A percentile compares a stretch with the other conserved stretches of the same genome.
Evolutionary conservation across 495 filamentous ascomycete species (phyloP).

Genomic region (Aspergillus steynii): DNA sequence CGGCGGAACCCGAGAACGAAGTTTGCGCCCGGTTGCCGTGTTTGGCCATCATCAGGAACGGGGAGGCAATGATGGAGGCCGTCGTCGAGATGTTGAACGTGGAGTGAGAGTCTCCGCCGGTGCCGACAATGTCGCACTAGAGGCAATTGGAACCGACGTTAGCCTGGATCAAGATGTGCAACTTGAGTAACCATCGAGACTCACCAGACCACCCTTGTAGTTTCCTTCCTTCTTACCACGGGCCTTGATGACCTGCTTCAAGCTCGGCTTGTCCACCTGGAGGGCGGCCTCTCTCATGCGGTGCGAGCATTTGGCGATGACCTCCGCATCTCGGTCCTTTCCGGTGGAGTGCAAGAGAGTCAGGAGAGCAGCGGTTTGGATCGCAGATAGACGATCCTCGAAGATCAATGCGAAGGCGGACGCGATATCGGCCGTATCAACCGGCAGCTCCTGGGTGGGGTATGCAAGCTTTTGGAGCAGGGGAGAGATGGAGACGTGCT

Average conservation of each 20-base stretch:
- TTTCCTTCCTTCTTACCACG: slow-evolving; percentile 61
- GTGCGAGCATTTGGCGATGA: slow-evolving; percentile 73
- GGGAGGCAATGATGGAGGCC: slow-evolving; percentile 86
- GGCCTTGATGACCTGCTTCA: slow-evolving; percentile 57
- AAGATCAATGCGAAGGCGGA: slow-evolving; percentile 86
- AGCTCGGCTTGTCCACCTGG: slow-evolving; percentile 58
- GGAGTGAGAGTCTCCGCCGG: slow-evolving; percentile 92
- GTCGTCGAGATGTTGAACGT: slow-evolving; percentile 98
- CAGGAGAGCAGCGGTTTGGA: slow-evolving; percentile 81
- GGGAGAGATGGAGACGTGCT: slow-evolving; percentile 71
- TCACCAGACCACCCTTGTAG: slow-evolving; percentile 70
- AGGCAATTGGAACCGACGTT: slow-evolving; percentile 11
- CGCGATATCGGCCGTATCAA: slow-evolving; percentile 80
- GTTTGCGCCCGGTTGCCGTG: slow-evolving; percentile 97
- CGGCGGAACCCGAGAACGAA: slow-evolving; percentile 91
- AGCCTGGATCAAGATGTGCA: background rate
- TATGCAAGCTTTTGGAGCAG: slow-evolving; percentile 77
- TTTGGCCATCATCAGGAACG: slow-evolving; percentile 80
- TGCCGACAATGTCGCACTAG: slow-evolving; percentile 96
- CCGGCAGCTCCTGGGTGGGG: slow-evolving; percentile 56
- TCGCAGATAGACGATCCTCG: slow-evolving; percentile 75
- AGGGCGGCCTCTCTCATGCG: slow-evolving; percentile 70
- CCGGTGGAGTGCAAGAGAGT: slow-evolving; percentile 87
- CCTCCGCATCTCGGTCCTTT: slow-evolving; percentile 71
- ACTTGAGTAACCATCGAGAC: slow-evolving; percentile 14